phyloP scores from a whole-genome alignment of 2,329 filamentous ascomycete species.

The Apiospora phragmitis region DNA sequence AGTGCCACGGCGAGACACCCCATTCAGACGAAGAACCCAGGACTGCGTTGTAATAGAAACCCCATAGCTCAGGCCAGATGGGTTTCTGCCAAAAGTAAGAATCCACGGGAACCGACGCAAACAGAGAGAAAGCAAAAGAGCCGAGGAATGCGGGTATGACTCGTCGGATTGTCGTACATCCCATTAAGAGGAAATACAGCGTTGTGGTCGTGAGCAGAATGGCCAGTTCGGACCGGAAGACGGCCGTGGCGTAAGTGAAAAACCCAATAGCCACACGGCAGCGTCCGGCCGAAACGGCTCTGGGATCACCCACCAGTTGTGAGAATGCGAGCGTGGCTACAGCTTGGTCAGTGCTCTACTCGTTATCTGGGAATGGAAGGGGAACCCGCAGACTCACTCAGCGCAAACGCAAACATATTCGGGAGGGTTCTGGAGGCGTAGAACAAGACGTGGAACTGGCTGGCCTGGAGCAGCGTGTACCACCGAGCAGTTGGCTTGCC shows the following conservation, averaged over 20 bases:
- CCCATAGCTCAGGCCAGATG: conserved; percentile 87
- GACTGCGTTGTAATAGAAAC: conserved; percentile 89
- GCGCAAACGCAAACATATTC: conserved; percentile 92
- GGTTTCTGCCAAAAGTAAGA: conserved; percentile 90
- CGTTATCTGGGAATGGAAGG: neutral
- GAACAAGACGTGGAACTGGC: conserved; percentile 91
- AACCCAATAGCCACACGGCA: conserved; percentile 69
- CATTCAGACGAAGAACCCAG: conserved; percentile 81
- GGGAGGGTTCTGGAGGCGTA: conserved; percentile 90
- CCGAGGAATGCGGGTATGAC: conserved; percentile 67
- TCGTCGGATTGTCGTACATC: neutral
- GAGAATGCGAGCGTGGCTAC: conserved; percentile 66
- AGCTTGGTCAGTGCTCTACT: conserved; percentile 1
- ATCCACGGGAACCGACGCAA: conserved; percentile 74
- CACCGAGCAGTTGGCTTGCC: conserved; percentile 71
- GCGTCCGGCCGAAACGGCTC: conserved; percentile 38
- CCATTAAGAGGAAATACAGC: conserved; percentile 56
- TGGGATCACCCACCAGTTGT: conserved; percentile 42
- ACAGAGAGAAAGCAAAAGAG: conserved; percentile 67
- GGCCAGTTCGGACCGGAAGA: conserved; percentile 90
- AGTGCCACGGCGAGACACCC: conserved; percentile 84
- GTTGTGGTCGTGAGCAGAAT: conserved; percentile 72
- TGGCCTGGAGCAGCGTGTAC: conserved; percentile 76
- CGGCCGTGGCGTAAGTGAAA: conserved; percentile 75
- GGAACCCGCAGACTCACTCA: conserved; percentile 59